These are phyloP conservation scores for Talinum fruticosum DNA, from an alignment of 148 eudicot genomes.

Conservation along the genomic window DNA sequence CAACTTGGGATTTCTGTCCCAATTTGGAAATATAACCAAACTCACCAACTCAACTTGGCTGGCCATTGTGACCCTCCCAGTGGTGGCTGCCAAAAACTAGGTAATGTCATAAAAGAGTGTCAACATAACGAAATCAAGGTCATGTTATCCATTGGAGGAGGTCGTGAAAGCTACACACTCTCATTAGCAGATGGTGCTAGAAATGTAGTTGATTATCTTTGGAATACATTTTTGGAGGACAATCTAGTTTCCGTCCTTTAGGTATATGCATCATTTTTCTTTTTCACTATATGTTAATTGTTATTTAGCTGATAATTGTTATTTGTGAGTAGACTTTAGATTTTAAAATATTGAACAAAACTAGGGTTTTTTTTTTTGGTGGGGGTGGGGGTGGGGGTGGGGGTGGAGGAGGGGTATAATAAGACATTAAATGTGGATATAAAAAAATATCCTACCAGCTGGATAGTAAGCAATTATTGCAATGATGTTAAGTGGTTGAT, in stretches of 20 bases:
- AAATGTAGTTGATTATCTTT: slow-evolving; percentile 23
- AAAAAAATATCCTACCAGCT: too few species aligned
- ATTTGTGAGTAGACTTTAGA: too few species aligned
- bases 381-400: too few species aligned
- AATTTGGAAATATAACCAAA: slow-evolving; percentile 19
- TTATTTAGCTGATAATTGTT: too few species aligned
- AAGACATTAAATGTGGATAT: too few species aligned
- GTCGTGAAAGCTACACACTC: slow-evolving; percentile 16
- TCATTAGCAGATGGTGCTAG: slow-evolving; percentile 22
- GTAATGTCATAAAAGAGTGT: not conserved
- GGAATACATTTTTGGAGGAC: slow-evolving; percentile 29
- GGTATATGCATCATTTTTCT: too few species aligned
- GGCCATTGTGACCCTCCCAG: slow-evolving; percentile 28
- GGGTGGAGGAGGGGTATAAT: too few species aligned
- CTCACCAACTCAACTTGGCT: slow-evolving; percentile 17
- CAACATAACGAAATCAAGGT: slow-evolving; percentile 19
- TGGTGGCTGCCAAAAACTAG: slow-evolving; percentile 12
- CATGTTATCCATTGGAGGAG: slow-evolving; percentile 31
- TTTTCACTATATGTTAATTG: too few species aligned
- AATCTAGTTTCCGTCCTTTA: slow-evolving; percentile 12
- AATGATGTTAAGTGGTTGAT: too few species aligned
- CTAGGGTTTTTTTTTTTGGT: too few species aligned
- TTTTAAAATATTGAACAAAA: too few species aligned
- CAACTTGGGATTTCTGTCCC: slow-evolving; percentile 20
- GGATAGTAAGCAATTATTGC: too few species aligned